Percentiles rank a stretch among this genome's conserved stretches.
Conservation (phyloP, 2,329 filamentous ascomycete genomes). For the Colletotrichum lindemuthianum region DNA sequence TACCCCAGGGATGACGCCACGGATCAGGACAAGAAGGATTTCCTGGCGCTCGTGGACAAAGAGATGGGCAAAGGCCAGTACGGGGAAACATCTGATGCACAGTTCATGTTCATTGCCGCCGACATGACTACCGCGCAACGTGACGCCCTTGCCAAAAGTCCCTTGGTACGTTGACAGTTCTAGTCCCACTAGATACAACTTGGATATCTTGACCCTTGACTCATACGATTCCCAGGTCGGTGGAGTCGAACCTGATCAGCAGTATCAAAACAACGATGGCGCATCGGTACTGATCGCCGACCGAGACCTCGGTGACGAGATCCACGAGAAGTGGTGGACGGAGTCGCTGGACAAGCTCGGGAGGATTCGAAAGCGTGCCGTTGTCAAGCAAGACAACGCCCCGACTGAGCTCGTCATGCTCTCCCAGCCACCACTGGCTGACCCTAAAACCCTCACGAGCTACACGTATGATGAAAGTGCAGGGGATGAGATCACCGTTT, state of each 20-base stretch:
- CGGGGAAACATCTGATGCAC: background rate
- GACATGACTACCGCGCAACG: slow-evolving; percentile 1
- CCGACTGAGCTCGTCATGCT: slow-evolving; percentile 2
- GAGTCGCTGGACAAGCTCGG: slow-evolving; percentile 3
- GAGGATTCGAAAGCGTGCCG: background rate
- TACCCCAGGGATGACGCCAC: background rate
- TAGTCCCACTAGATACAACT: no score
- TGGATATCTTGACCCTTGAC: background rate
- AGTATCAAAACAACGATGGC: background rate
- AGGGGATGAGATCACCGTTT: background rate
- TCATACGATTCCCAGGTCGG: background rate
- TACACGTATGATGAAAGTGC: slow-evolving; percentile 5
- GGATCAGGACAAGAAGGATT: background rate
- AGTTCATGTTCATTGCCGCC: background rate
- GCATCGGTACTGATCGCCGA: background rate
- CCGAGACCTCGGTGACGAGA: background rate
- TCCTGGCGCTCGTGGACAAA: background rate
- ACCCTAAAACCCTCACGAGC: background rate
- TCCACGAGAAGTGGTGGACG: slow-evolving; percentile 13
- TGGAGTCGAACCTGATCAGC: background rate
- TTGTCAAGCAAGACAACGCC: background rate
- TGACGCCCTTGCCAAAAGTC: background rate
- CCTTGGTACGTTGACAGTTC: background rate
- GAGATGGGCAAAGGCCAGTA: background rate
- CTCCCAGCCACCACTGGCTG: background rate